Evolutionary conservation across 2,329 filamentous ascomycete genomes (phyloP).

Genomic region (Aspergillus sp.): DNA sequence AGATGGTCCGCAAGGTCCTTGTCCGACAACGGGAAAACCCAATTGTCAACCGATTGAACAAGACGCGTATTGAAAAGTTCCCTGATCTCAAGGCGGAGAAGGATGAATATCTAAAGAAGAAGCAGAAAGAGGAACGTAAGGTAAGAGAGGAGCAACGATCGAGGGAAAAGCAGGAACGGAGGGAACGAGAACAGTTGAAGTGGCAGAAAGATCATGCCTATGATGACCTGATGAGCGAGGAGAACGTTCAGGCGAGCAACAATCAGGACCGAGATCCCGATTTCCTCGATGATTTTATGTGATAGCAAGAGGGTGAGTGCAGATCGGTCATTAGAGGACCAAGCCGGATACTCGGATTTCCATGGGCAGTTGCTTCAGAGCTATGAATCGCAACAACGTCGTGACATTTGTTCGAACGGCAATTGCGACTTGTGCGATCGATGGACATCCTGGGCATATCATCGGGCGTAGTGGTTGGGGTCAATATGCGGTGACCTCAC

Average conservation of each 20-base stretch:
- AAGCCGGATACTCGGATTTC: not conserved
- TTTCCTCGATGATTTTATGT: conserved; percentile 92
- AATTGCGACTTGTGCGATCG: not conserved
- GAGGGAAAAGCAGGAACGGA: conserved; percentile 50
- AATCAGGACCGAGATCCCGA: conserved; percentile 80
- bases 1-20: conserved; percentile 78
- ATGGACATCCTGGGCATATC: not conserved
- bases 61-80: conserved; percentile 86
- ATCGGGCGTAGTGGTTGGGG: not conserved
- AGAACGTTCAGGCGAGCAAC: conserved; percentile 73
- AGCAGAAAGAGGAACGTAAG: conserved; percentile 67
- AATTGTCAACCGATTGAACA: conserved; percentile 96
- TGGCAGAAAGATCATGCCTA: conserved; percentile 98
- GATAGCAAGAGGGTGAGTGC: conserved; percentile 27
- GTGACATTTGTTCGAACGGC: not conserved
- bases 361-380: not conserved
- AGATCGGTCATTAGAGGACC: not conserved
- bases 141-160: conserved; percentile 42
- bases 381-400: not conserved
- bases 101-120: conserved; percentile 71
- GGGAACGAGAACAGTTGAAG: conserved; percentile 85
- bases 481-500: not conserved
- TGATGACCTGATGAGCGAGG: conserved; percentile 84
- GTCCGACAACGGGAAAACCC: conserved; percentile 80
- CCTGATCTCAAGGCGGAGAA: conserved; percentile 82